Conservation (phyloP, 139 green algal species). For the Yamagishiella unicocca region DNA sequence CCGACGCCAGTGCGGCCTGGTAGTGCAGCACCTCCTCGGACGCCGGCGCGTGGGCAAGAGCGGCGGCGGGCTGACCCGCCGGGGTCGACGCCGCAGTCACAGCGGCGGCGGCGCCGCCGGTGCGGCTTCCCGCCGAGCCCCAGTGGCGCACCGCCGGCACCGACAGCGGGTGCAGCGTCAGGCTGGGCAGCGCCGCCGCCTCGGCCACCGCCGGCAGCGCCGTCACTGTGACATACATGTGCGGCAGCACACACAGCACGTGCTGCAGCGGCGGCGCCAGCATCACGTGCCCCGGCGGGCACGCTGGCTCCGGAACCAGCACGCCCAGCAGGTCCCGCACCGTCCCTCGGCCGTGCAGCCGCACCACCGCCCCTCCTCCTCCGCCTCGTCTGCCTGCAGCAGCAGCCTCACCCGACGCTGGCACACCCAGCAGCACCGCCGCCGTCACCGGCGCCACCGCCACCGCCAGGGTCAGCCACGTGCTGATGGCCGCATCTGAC, state of each 20-base stretch:
- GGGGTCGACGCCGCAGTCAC: neutral
- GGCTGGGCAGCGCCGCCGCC: neutral
- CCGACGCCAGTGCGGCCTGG: neutral
- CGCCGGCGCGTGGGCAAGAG: neutral
- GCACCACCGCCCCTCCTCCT: neutral
- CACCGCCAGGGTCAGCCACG: conserved; percentile 21
- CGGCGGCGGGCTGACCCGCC: neutral
- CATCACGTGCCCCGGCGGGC: conserved; percentile 62
- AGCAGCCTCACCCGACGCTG: neutral
- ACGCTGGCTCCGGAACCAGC: conserved; percentile 52
- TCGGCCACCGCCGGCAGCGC: conserved; percentile 17
- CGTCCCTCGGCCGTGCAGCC: conserved; percentile 4
- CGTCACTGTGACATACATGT: conserved; percentile 48
- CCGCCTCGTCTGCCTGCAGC: too few species aligned
- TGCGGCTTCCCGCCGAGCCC: neutral
- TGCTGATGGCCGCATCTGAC: neutral
- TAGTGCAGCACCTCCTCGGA: neutral
- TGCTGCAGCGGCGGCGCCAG: conserved; percentile 62
- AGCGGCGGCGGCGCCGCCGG: neutral
- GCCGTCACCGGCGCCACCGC: conserved; percentile 2
- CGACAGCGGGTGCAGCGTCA: conserved; percentile 29
- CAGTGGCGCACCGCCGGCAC: neutral
- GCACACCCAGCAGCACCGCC: neutral
- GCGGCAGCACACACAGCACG: conserved; percentile 47
- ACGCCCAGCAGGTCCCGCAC: conserved; percentile 29